phyloP scores from a whole-genome alignment of 305 asterid genomes.

The Fraxinus paxiana region DNA sequence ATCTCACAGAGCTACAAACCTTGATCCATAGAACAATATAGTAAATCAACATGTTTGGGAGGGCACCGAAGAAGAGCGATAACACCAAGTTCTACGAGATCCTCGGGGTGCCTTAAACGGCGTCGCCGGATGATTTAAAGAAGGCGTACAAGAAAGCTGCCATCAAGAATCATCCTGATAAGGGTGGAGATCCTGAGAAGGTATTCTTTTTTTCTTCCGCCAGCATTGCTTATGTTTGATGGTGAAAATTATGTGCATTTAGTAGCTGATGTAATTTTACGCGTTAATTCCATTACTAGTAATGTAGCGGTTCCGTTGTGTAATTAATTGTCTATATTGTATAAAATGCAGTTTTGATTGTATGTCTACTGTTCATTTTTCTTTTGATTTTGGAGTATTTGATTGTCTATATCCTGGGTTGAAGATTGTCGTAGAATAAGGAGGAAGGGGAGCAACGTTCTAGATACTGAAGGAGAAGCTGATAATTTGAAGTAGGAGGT shows the following conservation, averaged over 20 bases:
- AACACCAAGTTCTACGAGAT: slow-evolving; percentile 64
- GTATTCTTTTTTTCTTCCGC: slow-evolving; percentile 24
- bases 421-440: background rate
- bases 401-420: background rate
- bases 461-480: background rate
- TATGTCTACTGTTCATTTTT: background rate
- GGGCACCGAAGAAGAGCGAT: slow-evolving; percentile 75
- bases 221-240: background rate
- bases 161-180: slow-evolving; percentile 86
- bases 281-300: background rate
- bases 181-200: slow-evolving; percentile 95
- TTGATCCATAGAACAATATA: background rate
- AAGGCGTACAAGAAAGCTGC: slow-evolving; percentile 87
- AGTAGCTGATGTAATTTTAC: background rate
- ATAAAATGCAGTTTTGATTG: background rate
- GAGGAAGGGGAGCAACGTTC: background rate
- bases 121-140: slow-evolving; percentile 72
- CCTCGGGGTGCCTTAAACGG: slow-evolving; percentile 72
- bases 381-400: background rate
- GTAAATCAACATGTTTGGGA: slow-evolving; percentile 59
- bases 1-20: background rate
- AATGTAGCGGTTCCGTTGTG: background rate
- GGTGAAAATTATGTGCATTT: background rate
- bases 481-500: background rate
- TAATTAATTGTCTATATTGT: background rate